Evolutionary conservation across 2,329 filamentous ascomycete species (phyloP).

Genomic region (Pyrenochaeta sp.): DNA sequence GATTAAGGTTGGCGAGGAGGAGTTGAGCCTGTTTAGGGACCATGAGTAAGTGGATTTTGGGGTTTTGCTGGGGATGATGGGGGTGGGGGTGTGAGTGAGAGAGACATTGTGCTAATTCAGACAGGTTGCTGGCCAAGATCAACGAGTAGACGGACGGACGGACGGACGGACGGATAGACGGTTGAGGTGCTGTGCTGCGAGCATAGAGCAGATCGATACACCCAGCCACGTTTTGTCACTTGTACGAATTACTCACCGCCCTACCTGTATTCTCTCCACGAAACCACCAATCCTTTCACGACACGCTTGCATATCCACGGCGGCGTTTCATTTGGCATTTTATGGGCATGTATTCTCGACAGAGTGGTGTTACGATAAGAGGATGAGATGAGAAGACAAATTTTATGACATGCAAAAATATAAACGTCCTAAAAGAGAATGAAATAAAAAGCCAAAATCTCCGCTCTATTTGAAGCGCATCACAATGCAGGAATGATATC

Average conservation of each 20-base stretch:
- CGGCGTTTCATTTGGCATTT: too few relatives aligned
- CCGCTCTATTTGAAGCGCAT: constrained; percentile 21
- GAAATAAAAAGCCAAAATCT: constrained; percentile 28
- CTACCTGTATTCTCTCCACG: constrained; percentile 1
- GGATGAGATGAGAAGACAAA: constrained; percentile 5
- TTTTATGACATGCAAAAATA: too few relatives aligned
- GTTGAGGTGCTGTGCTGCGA: too few relatives aligned
- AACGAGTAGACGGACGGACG: constrained; percentile 81
- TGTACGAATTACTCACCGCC: constrained; percentile 31
- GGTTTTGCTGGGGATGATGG: too few relatives aligned
- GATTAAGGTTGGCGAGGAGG: constrained; percentile 96
- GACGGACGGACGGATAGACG: too few relatives aligned
- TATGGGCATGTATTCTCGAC: constrained; percentile 28
- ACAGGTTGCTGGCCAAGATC: constrained; percentile 96
- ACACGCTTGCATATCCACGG: constrained; percentile 38
- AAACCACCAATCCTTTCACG: constrained; percentile 17
- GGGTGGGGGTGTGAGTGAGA: neutral
- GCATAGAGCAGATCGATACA: too few relatives aligned
- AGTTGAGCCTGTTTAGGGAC: constrained; percentile 95
- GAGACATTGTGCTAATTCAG: constrained; percentile 9
- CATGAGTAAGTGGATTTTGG: constrained; percentile 79
- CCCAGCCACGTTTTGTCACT: too few relatives aligned
- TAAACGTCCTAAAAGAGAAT: constrained; percentile 11
- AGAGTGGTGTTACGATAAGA: constrained; percentile 23
- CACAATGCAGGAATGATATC: neutral